Evolutionary conservation across 768 basidiomycete genomes (phyloP).

Genomic region (Jaapia argillacea): DNA sequence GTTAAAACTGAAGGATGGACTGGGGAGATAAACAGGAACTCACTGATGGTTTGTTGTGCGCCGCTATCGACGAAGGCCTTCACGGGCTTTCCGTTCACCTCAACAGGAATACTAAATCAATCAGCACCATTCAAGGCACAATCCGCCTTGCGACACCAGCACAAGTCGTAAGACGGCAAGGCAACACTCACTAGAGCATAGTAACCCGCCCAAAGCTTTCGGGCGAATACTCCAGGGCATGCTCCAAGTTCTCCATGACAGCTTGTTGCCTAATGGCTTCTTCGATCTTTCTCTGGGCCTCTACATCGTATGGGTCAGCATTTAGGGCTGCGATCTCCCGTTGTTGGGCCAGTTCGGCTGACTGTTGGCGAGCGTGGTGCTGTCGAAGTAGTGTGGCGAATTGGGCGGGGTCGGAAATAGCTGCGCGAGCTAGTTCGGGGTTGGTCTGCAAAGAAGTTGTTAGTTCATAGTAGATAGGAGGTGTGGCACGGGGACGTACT

Average conservation of each 20-base stretch:
- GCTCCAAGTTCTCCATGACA: constrained; percentile 85
- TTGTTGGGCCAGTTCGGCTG: constrained; percentile 45
- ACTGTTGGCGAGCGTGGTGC: constrained; percentile 41
- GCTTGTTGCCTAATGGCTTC: constrained; percentile 87
- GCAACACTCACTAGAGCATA: constrained; percentile 85
- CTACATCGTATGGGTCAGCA: constrained; percentile 84
- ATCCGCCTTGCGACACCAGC: constrained; percentile 1
- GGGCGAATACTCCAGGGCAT: constrained; percentile 89
- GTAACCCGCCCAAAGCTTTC: constrained; percentile 90
- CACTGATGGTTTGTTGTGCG: constrained; percentile 94
- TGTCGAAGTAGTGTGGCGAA: constrained; percentile 70
- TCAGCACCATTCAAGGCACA: too few relatives aligned
- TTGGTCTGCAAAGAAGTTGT: constrained; percentile 46
- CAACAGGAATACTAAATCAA: constrained; percentile 87
- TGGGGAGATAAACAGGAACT: constrained; percentile 16
- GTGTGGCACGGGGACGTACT: constrained; percentile 29
- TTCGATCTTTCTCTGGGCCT: constrained; percentile 89
- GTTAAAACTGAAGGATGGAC: constrained; percentile 4
- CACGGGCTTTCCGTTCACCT: constrained; percentile 84
- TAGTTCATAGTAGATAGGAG: neutral
- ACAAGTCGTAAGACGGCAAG: constrained; percentile 2
- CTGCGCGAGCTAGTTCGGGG: constrained; percentile 76
- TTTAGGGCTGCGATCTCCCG: constrained; percentile 62
- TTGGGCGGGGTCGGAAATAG: constrained; percentile 51
- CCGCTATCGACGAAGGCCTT: constrained; percentile 99